A percentile compares a stretch with the other conserved stretches of the same genome.
Conservation (phyloP, 1,284 basidiomycete genomes). For the Ustilago esculenta region DNA sequence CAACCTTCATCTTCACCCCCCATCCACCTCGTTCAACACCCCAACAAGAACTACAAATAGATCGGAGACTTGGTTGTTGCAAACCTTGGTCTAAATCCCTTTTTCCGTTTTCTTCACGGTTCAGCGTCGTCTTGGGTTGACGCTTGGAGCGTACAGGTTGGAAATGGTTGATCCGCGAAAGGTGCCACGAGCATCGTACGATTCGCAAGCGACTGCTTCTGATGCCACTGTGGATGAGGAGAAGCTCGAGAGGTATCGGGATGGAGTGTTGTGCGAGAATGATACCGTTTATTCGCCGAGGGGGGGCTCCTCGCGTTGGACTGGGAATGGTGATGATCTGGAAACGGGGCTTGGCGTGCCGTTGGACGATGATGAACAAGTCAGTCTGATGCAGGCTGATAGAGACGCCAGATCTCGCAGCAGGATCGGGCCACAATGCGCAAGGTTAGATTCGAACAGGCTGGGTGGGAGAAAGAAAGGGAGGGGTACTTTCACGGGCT, state of each 20-base stretch:
- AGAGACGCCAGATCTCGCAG: slow-evolving; percentile 8
- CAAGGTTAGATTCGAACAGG: neutral
- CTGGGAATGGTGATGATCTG: slow-evolving; percentile 6
- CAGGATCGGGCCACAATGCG: slow-evolving; percentile 1
- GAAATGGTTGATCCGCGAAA: slow-evolving; percentile 1
- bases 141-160: no score
- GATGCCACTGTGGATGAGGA: slow-evolving; percentile 43
- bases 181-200: slow-evolving; percentile 31
- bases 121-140: no score
- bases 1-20: no score
- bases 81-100: no score
- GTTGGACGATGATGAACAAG: slow-evolving; percentile 52
- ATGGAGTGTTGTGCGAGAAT: slow-evolving; percentile 1
- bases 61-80: no score
- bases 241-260: slow-evolving; percentile 24
- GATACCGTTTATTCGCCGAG: slow-evolving; percentile 9
- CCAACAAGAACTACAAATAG: no score
- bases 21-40: no score
- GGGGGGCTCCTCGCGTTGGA: slow-evolving; percentile 1
- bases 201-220: slow-evolving; percentile 47
- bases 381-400: slow-evolving; percentile 51
- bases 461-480: slow-evolving; percentile 4
- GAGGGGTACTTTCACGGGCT: slow-evolving; percentile 11
- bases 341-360: slow-evolving; percentile 8
- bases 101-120: no score